These are phyloP conservation scores for Neonectria neomacrospora DNA, from an alignment of 2,329 filamentous ascomycete species.

Conservation along the genomic window DNA sequence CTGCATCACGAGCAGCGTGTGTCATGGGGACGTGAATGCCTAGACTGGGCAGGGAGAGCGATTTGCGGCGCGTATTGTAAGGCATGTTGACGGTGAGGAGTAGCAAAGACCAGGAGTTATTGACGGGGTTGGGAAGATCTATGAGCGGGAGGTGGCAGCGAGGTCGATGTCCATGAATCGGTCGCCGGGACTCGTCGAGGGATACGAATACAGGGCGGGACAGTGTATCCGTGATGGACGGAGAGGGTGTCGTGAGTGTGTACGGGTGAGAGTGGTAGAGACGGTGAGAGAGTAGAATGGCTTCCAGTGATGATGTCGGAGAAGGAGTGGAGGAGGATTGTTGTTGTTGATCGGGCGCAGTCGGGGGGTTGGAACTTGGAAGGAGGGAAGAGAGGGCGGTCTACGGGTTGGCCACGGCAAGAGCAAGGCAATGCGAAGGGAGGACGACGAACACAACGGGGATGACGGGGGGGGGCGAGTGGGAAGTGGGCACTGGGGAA, in stretches of 20 bases:
- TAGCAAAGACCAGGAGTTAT: slow-evolving; percentile 14
- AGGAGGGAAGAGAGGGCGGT: slow-evolving; percentile 39
- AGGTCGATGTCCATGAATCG: slow-evolving; percentile 34
- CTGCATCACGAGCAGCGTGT: slow-evolving; percentile 67
- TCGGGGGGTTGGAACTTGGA: slow-evolving; percentile 31
- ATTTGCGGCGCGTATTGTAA: slow-evolving; percentile 98
- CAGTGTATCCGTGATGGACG: slow-evolving; percentile 31
- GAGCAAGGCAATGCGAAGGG: slow-evolving; percentile 35
- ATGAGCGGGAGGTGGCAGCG: slow-evolving; percentile 26
- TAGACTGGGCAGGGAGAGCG: slow-evolving; percentile 88
- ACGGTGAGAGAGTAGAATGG: slow-evolving; percentile 28
- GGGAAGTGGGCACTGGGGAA: slow-evolving; percentile 39
- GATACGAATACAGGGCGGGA: slow-evolving; percentile 10
- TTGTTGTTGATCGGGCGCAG: slow-evolving; percentile 40
- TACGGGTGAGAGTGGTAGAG: slow-evolving; percentile 23
- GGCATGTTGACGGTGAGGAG: slow-evolving; percentile 67
- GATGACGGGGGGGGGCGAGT: slow-evolving; percentile 30
- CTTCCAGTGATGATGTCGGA: slow-evolving; percentile 20
- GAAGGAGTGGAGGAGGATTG: slow-evolving; percentile 34
- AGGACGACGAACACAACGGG: slow-evolving; percentile 27
- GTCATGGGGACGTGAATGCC: slow-evolving; percentile 87
- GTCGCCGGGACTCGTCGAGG: slow-evolving; percentile 33
- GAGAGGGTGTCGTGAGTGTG: slow-evolving; percentile 21
- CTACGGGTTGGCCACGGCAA: slow-evolving; percentile 42
- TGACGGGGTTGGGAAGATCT: slow-evolving; percentile 24